A percentile compares a stretch with the other conserved stretches of the same genome.
phyloP scores from a whole-genome alignment of 768 basidiomycete species.

The Pulveroboletus sp. region DNA sequence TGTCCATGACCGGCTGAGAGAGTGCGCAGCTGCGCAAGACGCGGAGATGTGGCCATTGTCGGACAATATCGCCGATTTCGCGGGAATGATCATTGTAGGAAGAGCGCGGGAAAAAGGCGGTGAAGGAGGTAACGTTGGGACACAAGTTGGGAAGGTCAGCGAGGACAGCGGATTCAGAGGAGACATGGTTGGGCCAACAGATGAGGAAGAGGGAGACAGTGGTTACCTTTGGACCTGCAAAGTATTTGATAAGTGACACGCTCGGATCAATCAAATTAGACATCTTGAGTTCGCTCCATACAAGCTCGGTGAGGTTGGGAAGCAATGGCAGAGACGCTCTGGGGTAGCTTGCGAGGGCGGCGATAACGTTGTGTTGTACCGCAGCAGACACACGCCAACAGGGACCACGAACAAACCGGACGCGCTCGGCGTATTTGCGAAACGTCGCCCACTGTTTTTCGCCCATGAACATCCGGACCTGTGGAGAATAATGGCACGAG shows the following conservation, averaged over 20 bases:
- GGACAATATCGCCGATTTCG: conserved; percentile 23
- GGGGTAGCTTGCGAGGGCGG: conserved; percentile 10
- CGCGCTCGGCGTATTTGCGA: conserved; percentile 22
- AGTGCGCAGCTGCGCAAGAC: conserved; percentile 18
- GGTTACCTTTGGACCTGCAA: conserved; percentile 19
- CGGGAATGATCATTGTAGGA: conserved; percentile 25
- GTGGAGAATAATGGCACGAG: not conserved
- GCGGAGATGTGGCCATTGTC: conserved; percentile 17
- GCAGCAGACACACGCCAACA: conserved; percentile 16
- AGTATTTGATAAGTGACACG: conserved; percentile 23
- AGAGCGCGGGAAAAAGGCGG: conserved; percentile 23
- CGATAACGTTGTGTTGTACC: conserved; percentile 16
- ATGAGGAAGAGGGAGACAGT: conserved; percentile 19
- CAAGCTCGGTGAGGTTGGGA: conserved; percentile 22
- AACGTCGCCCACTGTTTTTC: conserved; percentile 27
- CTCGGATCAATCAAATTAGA: conserved; percentile 19
- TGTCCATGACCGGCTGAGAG: conserved; percentile 20
- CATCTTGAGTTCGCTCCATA: conserved; percentile 25
- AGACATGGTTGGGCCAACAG: conserved; percentile 23
- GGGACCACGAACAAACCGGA: conserved; percentile 20
- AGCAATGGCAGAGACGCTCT: conserved; percentile 19
- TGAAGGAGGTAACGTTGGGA: conserved; percentile 26
- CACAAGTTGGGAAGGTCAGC: conserved; percentile 17
- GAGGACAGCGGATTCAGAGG: conserved; percentile 20
- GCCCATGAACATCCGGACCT: conserved; percentile 24